Conservation (phyloP, 73 alveolate species). For the Paramecium sexaurelia region DNA sequence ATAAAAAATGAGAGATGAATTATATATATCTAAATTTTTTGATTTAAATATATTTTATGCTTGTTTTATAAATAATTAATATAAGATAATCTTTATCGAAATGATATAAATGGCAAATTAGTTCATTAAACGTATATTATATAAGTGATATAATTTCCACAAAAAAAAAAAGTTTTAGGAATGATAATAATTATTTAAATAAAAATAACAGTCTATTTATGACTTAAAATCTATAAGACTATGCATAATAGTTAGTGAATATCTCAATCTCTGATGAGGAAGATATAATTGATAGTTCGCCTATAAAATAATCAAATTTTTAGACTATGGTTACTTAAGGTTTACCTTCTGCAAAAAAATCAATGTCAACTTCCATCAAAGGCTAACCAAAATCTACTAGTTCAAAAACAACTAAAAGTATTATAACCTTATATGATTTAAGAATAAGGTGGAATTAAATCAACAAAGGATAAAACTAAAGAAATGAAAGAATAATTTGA, state of each 20-base stretch:
- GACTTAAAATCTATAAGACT: background rate
- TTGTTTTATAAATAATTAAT: too few species aligned
- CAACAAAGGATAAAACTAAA: constrained; percentile 5
- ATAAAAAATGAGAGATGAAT: too few species aligned
- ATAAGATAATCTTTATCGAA: too few species aligned
- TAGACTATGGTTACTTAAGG: background rate
- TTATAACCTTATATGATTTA: background rate
- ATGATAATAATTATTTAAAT: background rate
- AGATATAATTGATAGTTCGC: background rate
- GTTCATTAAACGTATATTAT: background rate
- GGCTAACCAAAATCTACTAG: background rate
- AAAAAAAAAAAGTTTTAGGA: background rate
- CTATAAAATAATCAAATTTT: background rate
- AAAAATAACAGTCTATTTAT: background rate
- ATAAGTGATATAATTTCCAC: background rate
- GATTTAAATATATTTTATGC: too few species aligned
- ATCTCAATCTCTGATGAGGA: constrained; percentile 7
- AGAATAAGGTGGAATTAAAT: background rate
- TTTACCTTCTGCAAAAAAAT: background rate
- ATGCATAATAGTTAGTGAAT: background rate
- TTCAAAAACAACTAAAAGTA: background rate
- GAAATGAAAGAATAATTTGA: constrained; percentile 4
- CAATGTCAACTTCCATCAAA: background rate
- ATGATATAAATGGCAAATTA: too few species aligned
- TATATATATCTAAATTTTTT: too few species aligned